A percentile compares a stretch with the other conserved stretches of the same genome.
phyloP scores from a whole-genome alignment of 2,329 filamentous ascomycete species.

The Exophiala sp. region DNA sequence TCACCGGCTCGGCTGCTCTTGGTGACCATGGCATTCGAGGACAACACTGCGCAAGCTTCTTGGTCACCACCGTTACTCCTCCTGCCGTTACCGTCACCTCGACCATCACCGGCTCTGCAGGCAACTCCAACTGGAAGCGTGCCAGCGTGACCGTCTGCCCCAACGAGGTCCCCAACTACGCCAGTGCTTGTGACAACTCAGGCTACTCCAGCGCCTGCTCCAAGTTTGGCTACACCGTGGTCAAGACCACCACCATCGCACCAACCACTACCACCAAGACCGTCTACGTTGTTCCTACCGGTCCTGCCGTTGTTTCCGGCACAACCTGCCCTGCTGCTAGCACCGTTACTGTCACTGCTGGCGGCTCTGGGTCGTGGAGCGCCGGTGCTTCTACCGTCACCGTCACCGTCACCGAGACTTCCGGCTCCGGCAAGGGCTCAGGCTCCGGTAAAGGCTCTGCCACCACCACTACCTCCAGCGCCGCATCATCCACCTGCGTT shows the following conservation, averaged over 20 bases:
- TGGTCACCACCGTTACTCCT: constrained; percentile 21
- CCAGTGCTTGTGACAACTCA: constrained; percentile 25
- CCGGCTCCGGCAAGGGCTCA: neutral
- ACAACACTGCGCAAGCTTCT: constrained; percentile 26
- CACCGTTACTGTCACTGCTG: constrained; percentile 1
- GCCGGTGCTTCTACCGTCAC: constrained; percentile 2
- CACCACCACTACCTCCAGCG: constrained; percentile 1
- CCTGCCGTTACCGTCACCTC: constrained; percentile 17
- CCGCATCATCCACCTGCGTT: constrained; percentile 10
- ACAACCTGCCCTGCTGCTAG: constrained; percentile 15
- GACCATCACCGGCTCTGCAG: constrained; percentile 12
- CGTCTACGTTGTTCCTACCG: constrained; percentile 24
- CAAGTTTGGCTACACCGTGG: constrained; percentile 21
- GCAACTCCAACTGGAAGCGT: constrained; percentile 20
- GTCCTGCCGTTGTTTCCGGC: constrained; percentile 7
- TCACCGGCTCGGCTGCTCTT: constrained; percentile 27
- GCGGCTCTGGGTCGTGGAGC: neutral
- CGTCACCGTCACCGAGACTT: constrained; percentile 8
- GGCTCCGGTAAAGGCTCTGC: neutral
- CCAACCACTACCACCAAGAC: constrained; percentile 29
- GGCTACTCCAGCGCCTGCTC: constrained; percentile 26
- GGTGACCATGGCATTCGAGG: constrained; percentile 23
- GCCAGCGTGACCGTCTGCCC: constrained; percentile 26
- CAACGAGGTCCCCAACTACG: constrained; percentile 29
- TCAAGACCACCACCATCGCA: constrained; percentile 26